phyloP scores from a whole-genome alignment of 768 basidiomycete species.

The Termitomyces sp. region DNA sequence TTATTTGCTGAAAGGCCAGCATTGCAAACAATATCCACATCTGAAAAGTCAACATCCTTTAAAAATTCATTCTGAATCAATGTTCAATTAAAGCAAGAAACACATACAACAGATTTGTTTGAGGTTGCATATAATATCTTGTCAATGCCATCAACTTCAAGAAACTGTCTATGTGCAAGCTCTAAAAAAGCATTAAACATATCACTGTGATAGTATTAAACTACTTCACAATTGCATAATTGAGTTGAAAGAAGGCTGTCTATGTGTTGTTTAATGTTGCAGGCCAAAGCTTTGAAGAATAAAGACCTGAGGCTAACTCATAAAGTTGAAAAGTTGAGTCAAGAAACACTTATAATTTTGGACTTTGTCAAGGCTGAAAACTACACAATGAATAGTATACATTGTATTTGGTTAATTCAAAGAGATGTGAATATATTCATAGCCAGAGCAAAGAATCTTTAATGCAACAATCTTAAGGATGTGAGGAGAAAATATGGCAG shows the following conservation, averaged over 20 bases:
- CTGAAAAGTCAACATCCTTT: slow-evolving; percentile 19
- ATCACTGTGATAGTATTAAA: slow-evolving; percentile 21
- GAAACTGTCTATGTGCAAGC: slow-evolving; percentile 16
- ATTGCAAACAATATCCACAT: slow-evolving; percentile 18
- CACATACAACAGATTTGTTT: neutral
- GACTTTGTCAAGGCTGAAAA: slow-evolving; percentile 12
- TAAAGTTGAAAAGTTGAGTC: slow-evolving; percentile 4
- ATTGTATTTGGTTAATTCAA: slow-evolving; percentile 25
- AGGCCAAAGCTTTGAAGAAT: neutral
- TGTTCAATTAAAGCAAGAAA: neutral
- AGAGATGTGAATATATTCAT: slow-evolving; percentile 14
- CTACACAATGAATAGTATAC: slow-evolving; percentile 24
- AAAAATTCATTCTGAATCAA: neutral
- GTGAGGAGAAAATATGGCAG: slow-evolving; percentile 20
- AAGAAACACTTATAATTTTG: slow-evolving; percentile 24
- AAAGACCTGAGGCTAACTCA: slow-evolving; percentile 13
- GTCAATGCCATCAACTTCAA: slow-evolving; percentile 9
- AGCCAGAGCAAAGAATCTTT: neutral
- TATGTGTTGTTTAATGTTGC: slow-evolving; percentile 1
- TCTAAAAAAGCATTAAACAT: slow-evolving; percentile 25
- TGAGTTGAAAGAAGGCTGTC: slow-evolving; percentile 7
- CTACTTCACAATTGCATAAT: slow-evolving; percentile 10
- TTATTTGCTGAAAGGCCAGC: slow-evolving; percentile 13
- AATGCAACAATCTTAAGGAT: slow-evolving; percentile 15
- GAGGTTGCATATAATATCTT: slow-evolving; percentile 19